Evolutionary conservation across 257 asterid genomes (phyloP).

Genomic region (Petunia axillaris): DNA sequence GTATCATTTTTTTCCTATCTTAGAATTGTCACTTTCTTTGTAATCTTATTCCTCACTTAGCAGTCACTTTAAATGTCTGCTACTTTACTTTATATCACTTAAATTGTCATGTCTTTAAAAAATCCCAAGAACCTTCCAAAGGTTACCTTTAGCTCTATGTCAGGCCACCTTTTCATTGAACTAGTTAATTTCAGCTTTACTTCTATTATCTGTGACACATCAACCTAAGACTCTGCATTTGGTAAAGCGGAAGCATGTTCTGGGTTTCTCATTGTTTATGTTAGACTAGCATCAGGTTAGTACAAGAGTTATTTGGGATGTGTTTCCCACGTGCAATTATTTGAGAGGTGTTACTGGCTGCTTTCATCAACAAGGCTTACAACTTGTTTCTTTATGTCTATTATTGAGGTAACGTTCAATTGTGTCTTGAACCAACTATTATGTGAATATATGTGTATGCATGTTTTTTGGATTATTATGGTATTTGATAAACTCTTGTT

Average conservation of each 20-base stretch:
- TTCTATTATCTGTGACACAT: not conserved
- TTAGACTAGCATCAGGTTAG: not conserved
- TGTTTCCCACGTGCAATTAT: not conserved
- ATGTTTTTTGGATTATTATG: not conserved
- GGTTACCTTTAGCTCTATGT: not conserved
- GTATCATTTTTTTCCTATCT: not conserved
- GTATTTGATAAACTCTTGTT: not conserved
- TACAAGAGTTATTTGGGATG: not conserved
- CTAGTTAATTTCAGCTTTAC: slow-evolving; percentile 1
- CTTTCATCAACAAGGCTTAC: not conserved
- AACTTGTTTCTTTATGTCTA: slow-evolving; percentile 5
- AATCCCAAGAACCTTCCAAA: not conserved
- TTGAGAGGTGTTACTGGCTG: slow-evolving; percentile 16
- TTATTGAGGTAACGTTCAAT: not conserved
- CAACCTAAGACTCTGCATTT: not conserved
- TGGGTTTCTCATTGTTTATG: slow-evolving; percentile 17
- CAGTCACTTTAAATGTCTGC: not conserved
- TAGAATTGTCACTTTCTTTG: not conserved
- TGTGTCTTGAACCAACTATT: not conserved
- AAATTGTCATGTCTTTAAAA: slow-evolving; percentile 11
- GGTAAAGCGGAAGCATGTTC: not conserved
- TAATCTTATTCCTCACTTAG: not conserved
- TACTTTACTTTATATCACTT: not conserved
- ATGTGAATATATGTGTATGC: not conserved
- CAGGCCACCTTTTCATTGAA: not conserved